These are phyloP conservation scores for Rhizopogon parksii DNA, from an alignment of 1,284 basidiomycete genomes.

Conservation along the genomic window DNA sequence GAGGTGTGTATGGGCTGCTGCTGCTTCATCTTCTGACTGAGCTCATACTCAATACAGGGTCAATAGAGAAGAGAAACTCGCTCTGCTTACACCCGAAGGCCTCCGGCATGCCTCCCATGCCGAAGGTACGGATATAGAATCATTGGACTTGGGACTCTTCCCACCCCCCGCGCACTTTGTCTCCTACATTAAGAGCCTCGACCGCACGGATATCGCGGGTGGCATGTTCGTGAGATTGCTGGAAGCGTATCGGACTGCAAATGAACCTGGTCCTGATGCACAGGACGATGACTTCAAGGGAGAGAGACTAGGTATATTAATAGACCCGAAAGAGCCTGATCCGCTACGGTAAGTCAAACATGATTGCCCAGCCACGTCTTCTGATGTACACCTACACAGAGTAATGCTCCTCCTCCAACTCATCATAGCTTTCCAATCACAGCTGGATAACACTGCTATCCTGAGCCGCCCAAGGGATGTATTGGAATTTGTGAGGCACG, in stretches of 20 bases:
- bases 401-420: constrained; percentile 68
- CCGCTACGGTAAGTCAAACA: not conserved
- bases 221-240: constrained; percentile 69
- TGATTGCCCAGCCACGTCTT: not conserved
- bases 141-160: constrained; percentile 50
- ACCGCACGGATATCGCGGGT: constrained; percentile 63
- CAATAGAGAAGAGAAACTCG: constrained; percentile 23
- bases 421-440: constrained; percentile 35
- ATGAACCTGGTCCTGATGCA: not conserved
- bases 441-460: constrained; percentile 23
- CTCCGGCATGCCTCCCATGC: constrained; percentile 34
- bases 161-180: constrained; percentile 70
- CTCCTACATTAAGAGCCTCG: constrained; percentile 53
- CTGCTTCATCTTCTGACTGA: not conserved
- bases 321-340: not conserved
- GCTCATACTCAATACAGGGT: constrained; percentile 17
- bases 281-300: not conserved
- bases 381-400: constrained; percentile 18
- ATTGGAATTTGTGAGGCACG: constrained; percentile 73
- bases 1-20: constrained; percentile 26
- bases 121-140: constrained; percentile 42
- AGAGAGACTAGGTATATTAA: not conserved
- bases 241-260: constrained; percentile 50
- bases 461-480: constrained; percentile 68
- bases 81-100: constrained; percentile 48